Conservation (phyloP, 2,329 filamentous ascomycete genomes). For the Tolypocladium tropicale region DNA sequence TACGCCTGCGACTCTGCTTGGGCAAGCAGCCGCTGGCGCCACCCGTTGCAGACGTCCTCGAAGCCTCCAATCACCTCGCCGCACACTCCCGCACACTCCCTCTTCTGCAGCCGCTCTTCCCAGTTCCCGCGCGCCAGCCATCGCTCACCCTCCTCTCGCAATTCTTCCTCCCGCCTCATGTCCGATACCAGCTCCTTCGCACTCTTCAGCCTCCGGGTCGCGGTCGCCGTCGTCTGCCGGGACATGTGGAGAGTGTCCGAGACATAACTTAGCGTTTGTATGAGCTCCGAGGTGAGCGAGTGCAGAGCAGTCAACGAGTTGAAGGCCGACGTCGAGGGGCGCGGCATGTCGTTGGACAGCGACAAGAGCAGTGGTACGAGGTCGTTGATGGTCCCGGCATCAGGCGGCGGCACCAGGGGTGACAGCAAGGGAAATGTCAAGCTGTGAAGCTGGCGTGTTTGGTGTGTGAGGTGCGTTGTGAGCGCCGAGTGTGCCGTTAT, state of each 20-base stretch:
- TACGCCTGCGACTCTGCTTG: slow-evolving; percentile 43
- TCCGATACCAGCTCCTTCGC: slow-evolving; percentile 81
- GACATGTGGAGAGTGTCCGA: slow-evolving; percentile 93
- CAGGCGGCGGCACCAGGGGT: slow-evolving; percentile 52
- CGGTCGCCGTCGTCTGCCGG: slow-evolving; percentile 74
- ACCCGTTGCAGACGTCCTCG: slow-evolving; percentile 77
- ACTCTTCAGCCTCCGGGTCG: slow-evolving; percentile 66
- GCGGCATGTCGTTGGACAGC: slow-evolving; percentile 57
- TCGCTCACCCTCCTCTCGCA: slow-evolving; percentile 68
- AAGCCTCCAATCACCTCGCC: slow-evolving; percentile 85
- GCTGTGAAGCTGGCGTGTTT: slow-evolving; percentile 65
- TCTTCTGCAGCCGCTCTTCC: slow-evolving; percentile 62
- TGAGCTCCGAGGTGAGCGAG: slow-evolving; percentile 59
- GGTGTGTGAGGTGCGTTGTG: slow-evolving; percentile 63
- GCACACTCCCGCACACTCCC: slow-evolving; percentile 78
- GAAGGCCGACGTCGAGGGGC: slow-evolving; percentile 50
- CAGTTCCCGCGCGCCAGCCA: slow-evolving; percentile 79
- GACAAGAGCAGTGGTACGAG: slow-evolving; percentile 58
- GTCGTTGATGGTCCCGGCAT: slow-evolving; percentile 55
- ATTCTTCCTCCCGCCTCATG: slow-evolving; percentile 72
- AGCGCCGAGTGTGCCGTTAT: slow-evolving; percentile 68
- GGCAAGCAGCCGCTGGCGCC: slow-evolving; percentile 66
- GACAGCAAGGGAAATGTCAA: slow-evolving; percentile 62
- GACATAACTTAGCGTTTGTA: slow-evolving; percentile 73
- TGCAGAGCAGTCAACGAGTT: slow-evolving; percentile 60